Percentiles rank a stretch among this genome's conserved stretches.
phyloP scores from a whole-genome alignment of 306 rosid genomes.

The Sicyos baderoa region DNA sequence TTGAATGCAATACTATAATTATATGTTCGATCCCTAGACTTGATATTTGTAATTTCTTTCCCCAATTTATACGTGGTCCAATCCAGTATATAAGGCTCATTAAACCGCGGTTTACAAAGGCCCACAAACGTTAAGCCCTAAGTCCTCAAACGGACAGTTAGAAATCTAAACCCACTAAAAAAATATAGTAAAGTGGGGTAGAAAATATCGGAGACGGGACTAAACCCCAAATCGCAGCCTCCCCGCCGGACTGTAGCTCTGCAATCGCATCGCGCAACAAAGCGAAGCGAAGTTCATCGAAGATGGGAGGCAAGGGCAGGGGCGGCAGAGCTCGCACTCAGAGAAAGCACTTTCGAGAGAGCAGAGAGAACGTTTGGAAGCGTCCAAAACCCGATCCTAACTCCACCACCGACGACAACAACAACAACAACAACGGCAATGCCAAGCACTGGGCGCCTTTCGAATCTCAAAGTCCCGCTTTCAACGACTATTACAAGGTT shows the following conservation, averaged over 20 bases:
- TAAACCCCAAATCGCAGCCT: constrained; percentile 12
- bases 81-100: neutral
- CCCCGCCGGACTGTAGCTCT: too few species aligned
- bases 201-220: constrained; percentile 10
- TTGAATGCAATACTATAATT: too few species aligned
- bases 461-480: neutral
- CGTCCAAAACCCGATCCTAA: constrained; percentile 60
- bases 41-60: too few species aligned
- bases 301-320: constrained; percentile 54
- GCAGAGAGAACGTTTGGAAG: constrained; percentile 91
- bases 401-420: constrained; percentile 21
- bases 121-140: neutral
- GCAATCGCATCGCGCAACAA: too few species aligned
- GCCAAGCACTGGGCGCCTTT: neutral
- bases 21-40: too few species aligned
- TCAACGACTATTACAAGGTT: neutral
- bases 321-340: constrained; percentile 81
- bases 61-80: too few species aligned
- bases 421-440: neutral
- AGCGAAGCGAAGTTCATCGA: neutral
- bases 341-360: constrained; percentile 65
- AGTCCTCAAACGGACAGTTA: neutral
- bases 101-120: neutral
- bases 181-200: neutral
- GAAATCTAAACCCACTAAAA: constrained; percentile 1